These are phyloP conservation scores for Lentinula lateritia DNA, from an alignment of 768 basidiomycete species.

Conservation along the genomic window DNA sequence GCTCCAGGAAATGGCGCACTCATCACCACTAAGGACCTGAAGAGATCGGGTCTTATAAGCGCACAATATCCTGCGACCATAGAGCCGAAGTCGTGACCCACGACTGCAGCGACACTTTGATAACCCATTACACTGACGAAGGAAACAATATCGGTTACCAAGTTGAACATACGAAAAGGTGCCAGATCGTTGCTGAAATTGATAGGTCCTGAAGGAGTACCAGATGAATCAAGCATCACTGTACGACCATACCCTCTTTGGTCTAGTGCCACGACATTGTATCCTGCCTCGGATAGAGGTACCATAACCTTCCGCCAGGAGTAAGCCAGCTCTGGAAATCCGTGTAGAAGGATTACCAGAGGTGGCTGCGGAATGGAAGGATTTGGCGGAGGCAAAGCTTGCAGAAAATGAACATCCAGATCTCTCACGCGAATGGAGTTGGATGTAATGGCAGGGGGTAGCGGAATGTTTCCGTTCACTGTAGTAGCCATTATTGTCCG, in stretches of 20 bases:
- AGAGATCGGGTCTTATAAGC: constrained; percentile 50
- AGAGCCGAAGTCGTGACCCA: constrained; percentile 63
- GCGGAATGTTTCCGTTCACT: not conserved
- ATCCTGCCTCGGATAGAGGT: constrained; percentile 45
- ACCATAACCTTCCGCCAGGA: constrained; percentile 58
- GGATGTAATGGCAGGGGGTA: constrained; percentile 29
- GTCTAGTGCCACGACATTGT: constrained; percentile 61
- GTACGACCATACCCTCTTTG: constrained; percentile 51
- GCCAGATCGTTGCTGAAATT: constrained; percentile 43
- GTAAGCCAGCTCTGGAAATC: constrained; percentile 63
- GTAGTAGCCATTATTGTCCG: not conserved
- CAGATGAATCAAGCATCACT: constrained; percentile 9
- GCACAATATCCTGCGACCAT: constrained; percentile 46
- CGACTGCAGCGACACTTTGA: constrained; percentile 36
- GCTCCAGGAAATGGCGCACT: constrained; percentile 51
- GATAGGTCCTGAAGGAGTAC: constrained; percentile 15
- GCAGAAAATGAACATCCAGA: constrained; percentile 47
- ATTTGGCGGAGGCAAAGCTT: constrained; percentile 28
- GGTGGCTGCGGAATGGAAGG: constrained; percentile 22
- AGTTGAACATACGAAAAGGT: constrained; percentile 45
- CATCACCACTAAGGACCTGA: constrained; percentile 53
- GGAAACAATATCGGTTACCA: constrained; percentile 45
- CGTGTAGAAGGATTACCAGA: constrained; percentile 55
- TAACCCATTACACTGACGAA: constrained; percentile 50
- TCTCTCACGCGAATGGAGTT: constrained; percentile 38